These are phyloP conservation scores for Prunus fruticosa DNA, from an alignment of 306 rosid species.

Conservation along the genomic window DNA sequence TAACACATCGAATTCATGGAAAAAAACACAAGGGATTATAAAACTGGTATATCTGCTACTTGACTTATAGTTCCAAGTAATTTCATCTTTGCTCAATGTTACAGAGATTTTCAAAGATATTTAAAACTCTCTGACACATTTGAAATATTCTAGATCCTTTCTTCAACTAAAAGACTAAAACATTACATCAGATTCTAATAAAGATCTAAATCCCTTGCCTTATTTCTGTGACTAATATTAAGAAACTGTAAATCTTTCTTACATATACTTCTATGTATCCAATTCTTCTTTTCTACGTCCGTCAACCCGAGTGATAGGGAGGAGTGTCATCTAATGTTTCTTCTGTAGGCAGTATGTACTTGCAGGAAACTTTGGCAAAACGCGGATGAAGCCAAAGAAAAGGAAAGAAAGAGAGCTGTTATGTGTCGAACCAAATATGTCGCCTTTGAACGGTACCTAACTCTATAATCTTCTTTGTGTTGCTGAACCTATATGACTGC, in stretches of 20 bases:
- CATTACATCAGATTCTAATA: slow-evolving; percentile 17
- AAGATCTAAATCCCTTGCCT: slow-evolving; percentile 16
- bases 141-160: slow-evolving; percentile 1
- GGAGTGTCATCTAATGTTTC: slow-evolving; percentile 17
- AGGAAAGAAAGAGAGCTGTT: slow-evolving; percentile 10
- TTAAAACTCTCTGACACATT: slow-evolving; percentile 9
- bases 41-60: slow-evolving; percentile 13
- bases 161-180: slow-evolving; percentile 18
- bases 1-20: background rate
- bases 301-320: slow-evolving; percentile 17
- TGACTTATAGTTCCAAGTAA: slow-evolving; percentile 5
- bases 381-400: background rate
- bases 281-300: slow-evolving; percentile 23
- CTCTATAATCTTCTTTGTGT: slow-evolving; percentile 35
- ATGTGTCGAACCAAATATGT: slow-evolving; percentile 25
- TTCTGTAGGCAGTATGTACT: slow-evolving; percentile 32
- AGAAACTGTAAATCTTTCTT: slow-evolving; percentile 23
- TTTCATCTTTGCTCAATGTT: slow-evolving; percentile 1
- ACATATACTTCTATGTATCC: slow-evolving; percentile 31
- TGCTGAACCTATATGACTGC: slow-evolving; percentile 30
- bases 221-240: slow-evolving; percentile 31
- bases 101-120: slow-evolving; percentile 12
- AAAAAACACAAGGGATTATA: background rate
- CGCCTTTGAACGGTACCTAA: slow-evolving; percentile 16
- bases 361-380: slow-evolving; percentile 14